phyloP scores from a whole-genome alignment of 768 basidiomycete species.

The Lactarius deliciosus region DNA sequence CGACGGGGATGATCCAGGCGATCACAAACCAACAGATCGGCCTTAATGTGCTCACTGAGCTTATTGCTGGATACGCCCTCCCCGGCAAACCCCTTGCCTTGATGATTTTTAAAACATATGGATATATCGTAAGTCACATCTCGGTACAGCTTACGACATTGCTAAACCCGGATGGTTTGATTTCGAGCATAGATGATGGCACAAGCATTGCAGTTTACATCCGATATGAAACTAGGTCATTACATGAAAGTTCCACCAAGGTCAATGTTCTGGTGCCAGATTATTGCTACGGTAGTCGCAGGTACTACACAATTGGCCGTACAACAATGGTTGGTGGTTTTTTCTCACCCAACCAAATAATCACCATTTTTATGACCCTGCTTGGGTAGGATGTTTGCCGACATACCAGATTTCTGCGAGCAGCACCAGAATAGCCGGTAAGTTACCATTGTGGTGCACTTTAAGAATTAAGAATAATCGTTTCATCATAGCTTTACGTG shows the following conservation, averaged over 20 bases:
- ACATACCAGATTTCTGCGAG: conserved; percentile 61
- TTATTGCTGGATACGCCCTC: conserved; percentile 61
- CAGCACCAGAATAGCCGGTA: conserved; percentile 46
- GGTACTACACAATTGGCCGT: conserved; percentile 68
- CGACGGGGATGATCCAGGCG: conserved; percentile 79
- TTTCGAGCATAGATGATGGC: conserved; percentile 29
- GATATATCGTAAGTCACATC: conserved; percentile 23
- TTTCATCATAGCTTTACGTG: conserved; percentile 23
- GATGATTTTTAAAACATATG: conserved; percentile 70
- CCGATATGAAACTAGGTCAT: conserved; percentile 77
- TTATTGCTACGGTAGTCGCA: conserved; percentile 56
- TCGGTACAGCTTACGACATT: not conserved
- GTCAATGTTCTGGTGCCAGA: conserved; percentile 42
- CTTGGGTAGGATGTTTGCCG: conserved; percentile 52
- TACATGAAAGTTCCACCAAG: conserved; percentile 60
- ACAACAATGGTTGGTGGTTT: conserved; percentile 44
- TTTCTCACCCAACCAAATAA: not conserved
- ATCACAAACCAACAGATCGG: conserved; percentile 79
- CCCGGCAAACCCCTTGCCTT: conserved; percentile 70
- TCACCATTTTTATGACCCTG: not conserved
- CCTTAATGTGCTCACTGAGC: conserved; percentile 67
- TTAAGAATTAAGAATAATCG: not conserved
- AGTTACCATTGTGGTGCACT: not conserved
- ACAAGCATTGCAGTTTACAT: conserved; percentile 66
- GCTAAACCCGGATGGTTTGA: not conserved